Evolutionary conservation across 148 eudicot species (phyloP).

Genomic region (Rhododendron ovatum): DNA sequence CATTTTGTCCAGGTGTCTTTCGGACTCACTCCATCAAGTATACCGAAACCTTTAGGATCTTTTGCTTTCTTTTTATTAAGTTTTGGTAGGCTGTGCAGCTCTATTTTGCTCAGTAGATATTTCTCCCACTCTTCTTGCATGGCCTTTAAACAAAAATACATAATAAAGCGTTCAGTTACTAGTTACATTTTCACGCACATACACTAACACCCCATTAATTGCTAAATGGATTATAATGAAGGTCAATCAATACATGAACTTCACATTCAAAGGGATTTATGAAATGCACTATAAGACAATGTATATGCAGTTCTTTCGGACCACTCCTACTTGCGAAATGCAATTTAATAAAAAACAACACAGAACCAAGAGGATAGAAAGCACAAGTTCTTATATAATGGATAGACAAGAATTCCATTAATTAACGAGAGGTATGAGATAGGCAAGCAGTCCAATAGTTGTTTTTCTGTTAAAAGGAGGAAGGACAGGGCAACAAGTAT

Average conservation of each 20-base stretch:
- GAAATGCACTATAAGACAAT: neutral
- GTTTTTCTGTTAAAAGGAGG: neutral
- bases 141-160: constrained; percentile 41
- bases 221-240: neutral
- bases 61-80: constrained; percentile 69
- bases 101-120: constrained; percentile 88
- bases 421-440: neutral
- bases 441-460: neutral
- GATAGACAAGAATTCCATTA: neutral
- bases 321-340: neutral
- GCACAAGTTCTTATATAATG: neutral
- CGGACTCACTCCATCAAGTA: constrained; percentile 72
- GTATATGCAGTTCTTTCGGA: neutral
- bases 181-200: neutral
- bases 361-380: neutral
- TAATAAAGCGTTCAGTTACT: neutral
- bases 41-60: constrained; percentile 83
- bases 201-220: neutral
- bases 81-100: constrained; percentile 67
- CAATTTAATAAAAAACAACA: neutral
- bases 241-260: neutral
- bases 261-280: neutral
- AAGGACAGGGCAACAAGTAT: neutral
- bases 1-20: constrained; percentile 48
- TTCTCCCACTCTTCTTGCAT: constrained; percentile 97